phyloP scores from a whole-genome alignment of 1,284 basidiomycete species.

The Austroboletus sp. region DNA sequence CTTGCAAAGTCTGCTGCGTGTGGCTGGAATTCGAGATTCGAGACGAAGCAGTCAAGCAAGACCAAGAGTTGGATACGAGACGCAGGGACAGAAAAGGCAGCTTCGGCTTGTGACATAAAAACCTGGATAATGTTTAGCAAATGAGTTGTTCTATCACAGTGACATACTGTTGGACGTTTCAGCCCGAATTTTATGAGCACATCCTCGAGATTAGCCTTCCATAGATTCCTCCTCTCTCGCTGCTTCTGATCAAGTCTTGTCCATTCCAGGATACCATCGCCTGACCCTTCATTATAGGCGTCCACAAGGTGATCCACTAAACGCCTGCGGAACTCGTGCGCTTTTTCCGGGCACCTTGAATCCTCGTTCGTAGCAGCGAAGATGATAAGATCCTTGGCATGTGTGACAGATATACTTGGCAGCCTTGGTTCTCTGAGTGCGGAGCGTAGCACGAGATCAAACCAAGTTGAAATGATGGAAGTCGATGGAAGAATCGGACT shows the following conservation, averaged over 20 bases:
- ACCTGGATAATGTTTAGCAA: conserved; percentile 39
- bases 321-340: conserved; percentile 56
- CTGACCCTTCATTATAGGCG: conserved; percentile 64
- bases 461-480: conserved; percentile 69
- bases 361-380: conserved; percentile 51
- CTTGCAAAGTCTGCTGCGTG: conserved; percentile 48
- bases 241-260: conserved; percentile 56
- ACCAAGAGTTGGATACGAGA: conserved; percentile 63
- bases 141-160: conserved; percentile 11
- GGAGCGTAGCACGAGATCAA: conserved; percentile 67
- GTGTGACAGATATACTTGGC: conserved; percentile 47
- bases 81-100: conserved; percentile 51
- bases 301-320: conserved; percentile 68
- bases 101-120: conserved; percentile 57
- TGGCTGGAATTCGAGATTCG: conserved; percentile 45
- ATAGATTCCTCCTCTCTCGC: conserved; percentile 51
- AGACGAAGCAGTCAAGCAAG: conserved; percentile 55
- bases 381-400: conserved; percentile 68
- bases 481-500: conserved; percentile 52
- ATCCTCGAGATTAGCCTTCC: conserved; percentile 73
- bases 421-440: conserved; percentile 67
- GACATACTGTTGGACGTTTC: conserved; percentile 54
- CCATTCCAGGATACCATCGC: conserved; percentile 67
- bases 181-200: conserved; percentile 59
- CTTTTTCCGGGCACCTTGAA: conserved; percentile 43